These are phyloP conservation scores for Talaromyces sp. DNA, from an alignment of 2,329 filamentous ascomycete genomes.

Conservation along the genomic window DNA sequence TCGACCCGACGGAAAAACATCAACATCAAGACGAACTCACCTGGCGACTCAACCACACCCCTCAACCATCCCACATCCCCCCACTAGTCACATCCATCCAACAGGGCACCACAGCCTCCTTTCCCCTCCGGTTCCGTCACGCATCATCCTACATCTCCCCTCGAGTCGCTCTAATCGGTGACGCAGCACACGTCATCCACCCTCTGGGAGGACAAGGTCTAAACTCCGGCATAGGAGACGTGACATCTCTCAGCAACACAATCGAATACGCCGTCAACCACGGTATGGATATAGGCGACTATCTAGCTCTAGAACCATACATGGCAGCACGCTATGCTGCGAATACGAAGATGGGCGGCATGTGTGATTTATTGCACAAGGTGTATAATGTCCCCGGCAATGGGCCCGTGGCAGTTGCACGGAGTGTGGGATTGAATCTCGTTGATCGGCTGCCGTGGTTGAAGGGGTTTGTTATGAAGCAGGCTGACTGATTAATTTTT, in stretches of 20 bases:
- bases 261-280: slow-evolving; percentile 73
- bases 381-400: slow-evolving; percentile 70
- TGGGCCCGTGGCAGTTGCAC: slow-evolving; percentile 72
- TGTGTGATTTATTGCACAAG: slow-evolving; percentile 85
- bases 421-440: slow-evolving; percentile 69
- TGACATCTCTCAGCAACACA: slow-evolving; percentile 67
- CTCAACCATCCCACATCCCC: slow-evolving; percentile 52
- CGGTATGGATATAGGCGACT: slow-evolving; percentile 79
- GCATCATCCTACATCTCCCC: slow-evolving; percentile 90
- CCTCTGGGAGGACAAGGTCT: slow-evolving; percentile 91
- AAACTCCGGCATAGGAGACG: slow-evolving; percentile 88
- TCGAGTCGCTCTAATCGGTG: slow-evolving; percentile 84
- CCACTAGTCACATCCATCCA: slow-evolving; percentile 67
- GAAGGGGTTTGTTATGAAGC: slow-evolving; percentile 81
- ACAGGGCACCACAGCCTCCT: slow-evolving; percentile 74
- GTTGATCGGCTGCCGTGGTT: slow-evolving; percentile 70
- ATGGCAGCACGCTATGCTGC: slow-evolving; percentile 72
- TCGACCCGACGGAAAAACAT: slow-evolving; percentile 41
- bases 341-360: slow-evolving; percentile 73
- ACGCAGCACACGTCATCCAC: slow-evolving; percentile 92
- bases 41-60: slow-evolving; percentile 76
- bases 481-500: slow-evolving; percentile 39
- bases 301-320: slow-evolving; percentile 75
- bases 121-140: slow-evolving; percentile 85
- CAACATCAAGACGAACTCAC: slow-evolving; percentile 66